phyloP scores from a whole-genome alignment of 345 rosid species.

The thale cress (Arabidopsis thaliana) region DNA sequence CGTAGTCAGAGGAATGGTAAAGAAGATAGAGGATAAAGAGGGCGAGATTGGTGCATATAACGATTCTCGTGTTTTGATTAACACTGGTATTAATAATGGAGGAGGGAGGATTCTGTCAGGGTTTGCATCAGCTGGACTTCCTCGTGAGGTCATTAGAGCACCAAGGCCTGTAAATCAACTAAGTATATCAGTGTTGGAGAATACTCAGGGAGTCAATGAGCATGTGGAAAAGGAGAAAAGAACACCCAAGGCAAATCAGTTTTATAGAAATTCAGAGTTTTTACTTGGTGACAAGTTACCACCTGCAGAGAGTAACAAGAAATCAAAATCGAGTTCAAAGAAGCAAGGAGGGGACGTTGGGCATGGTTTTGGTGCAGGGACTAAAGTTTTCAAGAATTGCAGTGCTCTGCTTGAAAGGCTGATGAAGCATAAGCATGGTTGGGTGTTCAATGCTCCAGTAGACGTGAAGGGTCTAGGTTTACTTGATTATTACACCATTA shows the following conservation, averaged over 20 bases:
- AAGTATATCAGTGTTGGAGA: conserved; percentile 73
- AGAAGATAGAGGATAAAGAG: conserved; percentile 83
- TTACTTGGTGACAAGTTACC: conserved; percentile 98
- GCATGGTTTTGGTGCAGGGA: conserved; percentile 59
- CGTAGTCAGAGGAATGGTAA: conserved; percentile 74
- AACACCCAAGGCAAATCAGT: conserved; percentile 97
- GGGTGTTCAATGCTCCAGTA: conserved; percentile 96
- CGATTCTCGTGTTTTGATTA: conserved; percentile 45
- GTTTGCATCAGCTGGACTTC: conserved; percentile 59
- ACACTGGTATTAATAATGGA: conserved; percentile 58
- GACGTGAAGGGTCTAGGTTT: conserved; percentile 79
- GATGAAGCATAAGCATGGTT: conserved; percentile 96
- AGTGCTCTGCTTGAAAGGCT: conserved; percentile 78
- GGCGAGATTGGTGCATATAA: conserved; percentile 54
- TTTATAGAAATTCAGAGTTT: conserved; percentile 90
- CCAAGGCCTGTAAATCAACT: conserved; percentile 78
- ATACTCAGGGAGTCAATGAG: conserved; percentile 69
- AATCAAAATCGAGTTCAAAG: conserved; percentile 76
- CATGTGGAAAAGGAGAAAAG: conserved; percentile 91
- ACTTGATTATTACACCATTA: conserved; percentile 82
- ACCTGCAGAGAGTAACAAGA: conserved; percentile 94
- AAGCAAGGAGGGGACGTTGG: conserved; percentile 73
- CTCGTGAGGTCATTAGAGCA: conserved; percentile 63
- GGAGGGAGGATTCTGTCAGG: conserved; percentile 65
- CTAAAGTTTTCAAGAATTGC: conserved; percentile 75